Percentiles rank a stretch among this genome's conserved stretches.
phyloP scores from a whole-genome alignment of 768 basidiomycete species.

The Tylopilus subfusipes region DNA sequence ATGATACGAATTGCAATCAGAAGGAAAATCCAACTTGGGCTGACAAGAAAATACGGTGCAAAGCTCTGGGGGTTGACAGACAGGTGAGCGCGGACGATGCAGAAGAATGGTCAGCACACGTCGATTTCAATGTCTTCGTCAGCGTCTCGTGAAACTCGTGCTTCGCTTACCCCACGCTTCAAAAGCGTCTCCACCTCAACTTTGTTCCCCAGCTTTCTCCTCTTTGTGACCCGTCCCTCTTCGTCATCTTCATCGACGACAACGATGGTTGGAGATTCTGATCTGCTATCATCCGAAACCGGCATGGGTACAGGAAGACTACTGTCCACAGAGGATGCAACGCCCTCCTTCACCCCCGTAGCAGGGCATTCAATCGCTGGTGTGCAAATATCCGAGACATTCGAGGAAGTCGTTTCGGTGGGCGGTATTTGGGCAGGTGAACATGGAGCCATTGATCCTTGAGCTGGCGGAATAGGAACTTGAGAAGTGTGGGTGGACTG shows the following conservation, averaged over 20 bases:
- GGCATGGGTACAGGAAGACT: conserved; percentile 34
- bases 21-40: background rate
- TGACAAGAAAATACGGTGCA: conserved; percentile 4
- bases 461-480: background rate
- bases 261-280: conserved; percentile 53
- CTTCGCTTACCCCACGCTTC: background rate
- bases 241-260: conserved; percentile 56
- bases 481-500: conserved; percentile 8
- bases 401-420: background rate
- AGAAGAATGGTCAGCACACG: conserved; percentile 18
- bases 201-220: conserved; percentile 37
- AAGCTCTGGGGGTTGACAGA: background rate
- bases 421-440: conserved; percentile 1
- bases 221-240: conserved; percentile 54
- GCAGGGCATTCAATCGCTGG: background rate
- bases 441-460: background rate
- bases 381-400: conserved; percentile 14
- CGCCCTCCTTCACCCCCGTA: conserved; percentile 16
- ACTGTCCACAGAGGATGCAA: conserved; percentile 15
- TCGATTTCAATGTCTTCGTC: conserved; percentile 32
- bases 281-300: conserved; percentile 23
- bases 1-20: conserved; percentile 6
- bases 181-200: background rate
- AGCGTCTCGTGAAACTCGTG: conserved; percentile 8
- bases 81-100: background rate